Conservation (phyloP, 768 basidiomycete species). For the Galerina sulciceps region DNA sequence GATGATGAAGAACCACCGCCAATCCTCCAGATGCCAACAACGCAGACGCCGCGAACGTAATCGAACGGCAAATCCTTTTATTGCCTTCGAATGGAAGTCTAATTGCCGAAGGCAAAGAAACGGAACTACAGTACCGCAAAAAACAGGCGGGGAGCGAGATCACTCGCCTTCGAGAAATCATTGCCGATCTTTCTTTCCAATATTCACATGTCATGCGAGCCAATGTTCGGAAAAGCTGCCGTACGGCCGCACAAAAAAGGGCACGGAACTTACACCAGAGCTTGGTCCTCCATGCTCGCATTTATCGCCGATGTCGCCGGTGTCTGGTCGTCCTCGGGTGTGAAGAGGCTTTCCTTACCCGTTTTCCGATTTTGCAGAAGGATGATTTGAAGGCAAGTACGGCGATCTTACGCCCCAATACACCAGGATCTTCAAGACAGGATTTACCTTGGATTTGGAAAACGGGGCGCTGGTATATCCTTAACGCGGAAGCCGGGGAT, state of each 20-base stretch:
- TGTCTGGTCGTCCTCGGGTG: neutral
- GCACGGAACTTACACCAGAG: neutral
- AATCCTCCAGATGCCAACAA: no score
- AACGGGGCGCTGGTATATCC: neutral
- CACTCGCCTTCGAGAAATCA: no score
- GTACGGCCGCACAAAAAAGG: neutral
- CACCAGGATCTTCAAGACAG: neutral
- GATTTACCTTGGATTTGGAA: conserved; percentile 6
- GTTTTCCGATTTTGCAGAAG: neutral
- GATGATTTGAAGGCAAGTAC: conserved; percentile 1
- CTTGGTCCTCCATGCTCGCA: neutral
- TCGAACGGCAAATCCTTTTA: no score
- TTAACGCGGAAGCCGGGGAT: neutral
- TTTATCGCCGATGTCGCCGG: neutral
- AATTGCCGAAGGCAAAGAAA: no score
- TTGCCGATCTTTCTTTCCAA: no score
- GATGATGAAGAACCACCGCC: no score
- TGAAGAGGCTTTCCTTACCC: neutral
- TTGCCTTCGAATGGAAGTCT: no score
- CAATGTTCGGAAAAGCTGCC: no score
- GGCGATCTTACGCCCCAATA: neutral
- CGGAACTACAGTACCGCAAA: no score
- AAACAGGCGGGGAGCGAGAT: no score
- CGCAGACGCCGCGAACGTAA: no score
- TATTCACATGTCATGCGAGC: no score